Evolutionary conservation across 345 rosid species (phyloP).

Genomic region (Litchi chinensis): DNA sequence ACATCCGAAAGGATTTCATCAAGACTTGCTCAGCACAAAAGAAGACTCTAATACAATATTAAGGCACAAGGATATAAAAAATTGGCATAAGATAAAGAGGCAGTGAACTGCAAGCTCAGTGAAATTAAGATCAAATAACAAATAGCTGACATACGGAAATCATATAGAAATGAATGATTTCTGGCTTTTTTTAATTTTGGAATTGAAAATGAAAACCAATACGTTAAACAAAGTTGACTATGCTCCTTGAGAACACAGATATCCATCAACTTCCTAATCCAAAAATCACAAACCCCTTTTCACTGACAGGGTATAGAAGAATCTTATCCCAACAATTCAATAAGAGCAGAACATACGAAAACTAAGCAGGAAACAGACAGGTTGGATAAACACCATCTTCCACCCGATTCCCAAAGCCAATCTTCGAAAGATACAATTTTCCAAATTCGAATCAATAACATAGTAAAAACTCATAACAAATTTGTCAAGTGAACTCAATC

Average conservation of each 20-base stretch:
- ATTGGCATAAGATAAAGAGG: neutral
- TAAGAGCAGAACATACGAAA: neutral
- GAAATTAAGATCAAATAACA: neutral
- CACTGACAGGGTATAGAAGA: neutral
- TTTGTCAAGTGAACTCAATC: constrained; percentile 4
- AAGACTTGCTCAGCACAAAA: neutral
- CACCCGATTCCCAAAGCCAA: neutral
- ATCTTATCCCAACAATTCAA: neutral
- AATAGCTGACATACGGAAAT: neutral
- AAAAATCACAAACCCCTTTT: neutral
- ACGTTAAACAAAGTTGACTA: neutral
- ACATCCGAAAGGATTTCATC: neutral
- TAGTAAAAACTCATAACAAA: neutral
- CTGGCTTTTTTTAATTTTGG: neutral
- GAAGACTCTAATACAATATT: neutral
- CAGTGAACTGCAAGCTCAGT: neutral
- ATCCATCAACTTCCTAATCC: neutral
- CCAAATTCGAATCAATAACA: neutral
- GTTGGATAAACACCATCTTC: neutral
- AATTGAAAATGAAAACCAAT: neutral
- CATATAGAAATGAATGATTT: neutral
- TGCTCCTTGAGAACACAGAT: neutral
- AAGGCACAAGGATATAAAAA: neutral
- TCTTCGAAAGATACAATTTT: neutral
- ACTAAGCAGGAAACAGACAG: neutral